Evolutionary conservation across 306 rosid species (phyloP), one percentile per base, ranked within the genome.

Genomic region (Rubus parviflorus): DNA sequence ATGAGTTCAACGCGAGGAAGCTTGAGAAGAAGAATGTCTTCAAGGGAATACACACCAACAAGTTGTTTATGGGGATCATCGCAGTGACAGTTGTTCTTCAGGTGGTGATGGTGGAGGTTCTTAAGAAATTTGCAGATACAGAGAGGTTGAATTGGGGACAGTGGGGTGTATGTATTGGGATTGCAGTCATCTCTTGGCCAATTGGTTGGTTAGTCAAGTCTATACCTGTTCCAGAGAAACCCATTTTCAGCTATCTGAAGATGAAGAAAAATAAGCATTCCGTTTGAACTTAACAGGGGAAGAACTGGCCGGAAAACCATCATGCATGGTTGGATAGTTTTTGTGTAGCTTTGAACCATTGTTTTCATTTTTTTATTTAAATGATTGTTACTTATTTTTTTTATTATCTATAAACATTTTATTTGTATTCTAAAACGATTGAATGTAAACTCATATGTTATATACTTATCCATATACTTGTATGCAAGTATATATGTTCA

Each of bases 1-100:
- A 85, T 40, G 86, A 82, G 61, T 76, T 85, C 74, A 79, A 85
- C 49, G 84, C 85, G 7, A 82, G 88, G 72, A 76, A 82, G 49
- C 81, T 85, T 0, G 84, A 79, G 74, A 79, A 85, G 84, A 76
- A 56, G 80, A 85, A 82, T 8, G 79, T 85, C 3, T 85, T 80
- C 72, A 71, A 82, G 41, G 88, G 86, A 15, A 64, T 85, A 37
- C 80, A 53, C 46, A 76, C 62, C 75, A 85, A 82, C 80, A 82
- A 68, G 15, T 13, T 85, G 72, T 85, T 85, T 48, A 1, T 82
- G 65, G 84, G 72, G 16, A 85, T 82, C 60, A 35, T 82, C 7
- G 81, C 38, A 20, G 25, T 73, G 2, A 82, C 83, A 3, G 30
- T 85, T 1, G 43, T 82, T 17, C 86, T 85, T 54, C 88, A 85